Percentiles rank a stretch among this genome's conserved stretches.
These are phyloP conservation scores for Yamadazyma buinensis DNA, from an alignment of 1,139 yeast genomes.

Conservation along the genomic window DNA sequence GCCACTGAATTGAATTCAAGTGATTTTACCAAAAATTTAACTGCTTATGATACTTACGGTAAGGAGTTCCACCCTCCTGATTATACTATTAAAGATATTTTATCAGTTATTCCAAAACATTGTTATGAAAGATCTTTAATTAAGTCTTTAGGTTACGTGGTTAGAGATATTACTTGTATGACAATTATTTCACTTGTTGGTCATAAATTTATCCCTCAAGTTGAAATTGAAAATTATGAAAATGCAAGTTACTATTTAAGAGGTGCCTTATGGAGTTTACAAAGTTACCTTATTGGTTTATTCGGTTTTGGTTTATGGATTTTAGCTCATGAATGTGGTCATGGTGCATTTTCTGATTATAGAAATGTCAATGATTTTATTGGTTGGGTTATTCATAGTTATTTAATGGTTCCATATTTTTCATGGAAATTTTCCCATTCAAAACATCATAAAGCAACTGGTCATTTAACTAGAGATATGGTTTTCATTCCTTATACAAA, in stretches of 20 bases:
- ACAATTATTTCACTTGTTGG: conserved; percentile 50
- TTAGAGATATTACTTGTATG: conserved; percentile 59
- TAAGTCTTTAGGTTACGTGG: conserved; percentile 59
- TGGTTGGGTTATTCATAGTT: conserved; percentile 83
- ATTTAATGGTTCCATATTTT: conserved; percentile 76
- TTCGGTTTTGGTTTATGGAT: conserved; percentile 83
- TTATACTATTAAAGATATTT: conserved; percentile 67
- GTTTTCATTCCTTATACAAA: conserved; percentile 74
- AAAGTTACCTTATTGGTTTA: conserved; percentile 52
- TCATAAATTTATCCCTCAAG: conserved; percentile 44
- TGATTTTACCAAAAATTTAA: conserved; percentile 19
- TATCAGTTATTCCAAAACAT: conserved; percentile 69
- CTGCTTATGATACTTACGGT: conserved; percentile 61
- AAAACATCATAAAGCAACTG: conserved; percentile 87
- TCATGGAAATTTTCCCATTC: conserved; percentile 83
- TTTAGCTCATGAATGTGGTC: conserved; percentile 89
- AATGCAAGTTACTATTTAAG: conserved; percentile 22
- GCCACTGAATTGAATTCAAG: neutral
- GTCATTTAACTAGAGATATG: conserved; percentile 76
- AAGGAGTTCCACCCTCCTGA: conserved; percentile 69
- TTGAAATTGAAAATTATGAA: conserved; percentile 21
- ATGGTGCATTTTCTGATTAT: conserved; percentile 76
- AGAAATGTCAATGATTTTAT: conserved; percentile 65
- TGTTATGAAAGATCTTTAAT: conserved; percentile 65
- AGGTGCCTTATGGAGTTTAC: conserved; percentile 36